Conservation (phyloP, 2,329 filamentous ascomycete species). For the Fusarium sp. region DNA sequence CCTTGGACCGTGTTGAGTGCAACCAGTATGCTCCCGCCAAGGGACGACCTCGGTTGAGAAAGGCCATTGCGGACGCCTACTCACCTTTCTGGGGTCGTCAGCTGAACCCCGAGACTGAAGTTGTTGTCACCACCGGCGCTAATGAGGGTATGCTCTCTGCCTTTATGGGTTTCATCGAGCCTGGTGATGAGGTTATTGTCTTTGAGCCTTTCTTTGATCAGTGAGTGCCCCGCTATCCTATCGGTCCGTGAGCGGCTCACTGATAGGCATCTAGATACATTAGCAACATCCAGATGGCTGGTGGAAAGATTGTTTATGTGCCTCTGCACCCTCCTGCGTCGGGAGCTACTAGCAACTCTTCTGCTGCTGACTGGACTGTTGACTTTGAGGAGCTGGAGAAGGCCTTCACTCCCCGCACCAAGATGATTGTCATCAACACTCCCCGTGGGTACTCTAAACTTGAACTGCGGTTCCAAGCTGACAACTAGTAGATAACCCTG, state of each 20-base stretch:
- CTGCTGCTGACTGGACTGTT: conserved; percentile 88
- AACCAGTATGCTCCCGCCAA: conserved; percentile 99
- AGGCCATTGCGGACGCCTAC: conserved; percentile 94
- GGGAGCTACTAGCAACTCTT: conserved; percentile 82
- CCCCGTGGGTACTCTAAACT: conserved; percentile 58
- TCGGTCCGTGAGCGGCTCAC: not conserved
- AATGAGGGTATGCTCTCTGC: conserved; percentile 96
- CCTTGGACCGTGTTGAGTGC: conserved; percentile 91
- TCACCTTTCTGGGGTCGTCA: conserved; percentile 86
- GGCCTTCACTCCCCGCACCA: conserved; percentile 86
- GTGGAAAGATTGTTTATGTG: conserved; percentile 93
- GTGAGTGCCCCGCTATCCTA: conserved; percentile 52
- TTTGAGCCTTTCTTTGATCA: conserved; percentile 99
- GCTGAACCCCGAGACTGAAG: conserved; percentile 89
- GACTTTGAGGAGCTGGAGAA: conserved; percentile 85
- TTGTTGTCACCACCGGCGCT: conserved; percentile 92
- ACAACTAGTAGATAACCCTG: conserved; percentile 78
- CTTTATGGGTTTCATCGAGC: conserved; percentile 97
- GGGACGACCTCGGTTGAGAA: conserved; percentile 89
- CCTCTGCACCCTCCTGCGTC: conserved; percentile 90
- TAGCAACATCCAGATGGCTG: conserved; percentile 98
- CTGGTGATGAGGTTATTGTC: conserved; percentile 94
- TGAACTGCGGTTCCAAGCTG: conserved; percentile 5
- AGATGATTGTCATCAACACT: conserved; percentile 94
- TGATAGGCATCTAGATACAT: conserved; percentile 67